phyloP scores from a whole-genome alignment of 1,284 basidiomycete genomes.

The Microbotryum silenes-acaulis region DNA sequence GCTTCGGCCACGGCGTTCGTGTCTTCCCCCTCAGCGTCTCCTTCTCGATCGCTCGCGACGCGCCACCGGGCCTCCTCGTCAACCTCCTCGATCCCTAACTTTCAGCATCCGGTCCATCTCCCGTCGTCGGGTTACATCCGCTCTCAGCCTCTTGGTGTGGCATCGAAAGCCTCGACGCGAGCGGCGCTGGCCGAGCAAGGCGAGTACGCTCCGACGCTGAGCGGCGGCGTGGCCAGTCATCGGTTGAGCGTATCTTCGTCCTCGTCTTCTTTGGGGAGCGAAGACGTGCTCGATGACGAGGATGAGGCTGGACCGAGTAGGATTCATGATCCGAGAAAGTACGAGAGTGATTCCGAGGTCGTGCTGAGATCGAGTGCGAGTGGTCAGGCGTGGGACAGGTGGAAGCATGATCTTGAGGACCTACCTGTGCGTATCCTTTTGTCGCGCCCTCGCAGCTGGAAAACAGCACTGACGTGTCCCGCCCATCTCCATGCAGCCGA shows the following conservation, averaged over 20 bases:
- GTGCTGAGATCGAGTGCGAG: too few species aligned
- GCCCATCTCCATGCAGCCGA: conserved; percentile 4
- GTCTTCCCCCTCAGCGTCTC: too few species aligned
- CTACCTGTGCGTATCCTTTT: conserved; percentile 1
- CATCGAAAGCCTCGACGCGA: not conserved
- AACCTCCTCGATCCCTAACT: conserved; percentile 1
- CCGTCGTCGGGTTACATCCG: conserved; percentile 14
- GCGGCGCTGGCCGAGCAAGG: too few species aligned
- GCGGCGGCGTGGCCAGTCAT: conserved; percentile 10
- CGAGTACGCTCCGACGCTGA: conserved; percentile 14
- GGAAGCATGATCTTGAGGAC: conserved; percentile 23
- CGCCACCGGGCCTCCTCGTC: not conserved
- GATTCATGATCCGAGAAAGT: not conserved
- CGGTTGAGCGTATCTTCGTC: not conserved
- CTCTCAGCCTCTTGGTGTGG: conserved; percentile 13
- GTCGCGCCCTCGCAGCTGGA: not conserved
- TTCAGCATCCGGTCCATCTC: conserved; percentile 8
- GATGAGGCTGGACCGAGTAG: not conserved
- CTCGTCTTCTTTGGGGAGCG: not conserved
- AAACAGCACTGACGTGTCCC: not conserved
- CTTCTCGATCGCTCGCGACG: too few species aligned
- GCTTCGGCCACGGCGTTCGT: too few species aligned
- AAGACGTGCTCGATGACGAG: conserved; percentile 5
- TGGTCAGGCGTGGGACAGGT: conserved; percentile 1
- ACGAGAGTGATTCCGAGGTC: too few species aligned